Evolutionary conservation across 1,284 basidiomycete genomes (phyloP).

Genomic region (Trichosporon sp.): DNA sequence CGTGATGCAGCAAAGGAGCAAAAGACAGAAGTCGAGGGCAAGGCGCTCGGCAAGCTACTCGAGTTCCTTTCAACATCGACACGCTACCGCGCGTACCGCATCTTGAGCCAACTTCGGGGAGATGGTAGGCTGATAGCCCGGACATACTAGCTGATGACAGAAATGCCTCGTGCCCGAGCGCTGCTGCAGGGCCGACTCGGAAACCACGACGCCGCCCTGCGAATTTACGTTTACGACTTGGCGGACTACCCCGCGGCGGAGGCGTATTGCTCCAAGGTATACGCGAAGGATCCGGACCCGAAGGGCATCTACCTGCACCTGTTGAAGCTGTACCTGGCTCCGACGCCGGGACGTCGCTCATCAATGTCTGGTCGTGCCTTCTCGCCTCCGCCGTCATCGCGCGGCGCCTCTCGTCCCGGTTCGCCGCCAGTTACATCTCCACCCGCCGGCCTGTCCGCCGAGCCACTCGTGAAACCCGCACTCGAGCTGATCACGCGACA

Average conservation of each 20-base stretch:
- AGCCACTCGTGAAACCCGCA: constrained; percentile 69
- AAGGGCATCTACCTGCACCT: constrained; percentile 77
- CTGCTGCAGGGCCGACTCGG: constrained; percentile 85
- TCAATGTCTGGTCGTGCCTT: not conserved
- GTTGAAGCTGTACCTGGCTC: constrained; percentile 79
- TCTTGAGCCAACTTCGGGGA: constrained; percentile 73
- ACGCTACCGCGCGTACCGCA: constrained; percentile 73
- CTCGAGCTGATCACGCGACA: constrained; percentile 81
- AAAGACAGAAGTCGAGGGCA: constrained; percentile 64
- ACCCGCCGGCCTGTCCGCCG: constrained; percentile 1
- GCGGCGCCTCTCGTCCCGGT: constrained; percentile 19
- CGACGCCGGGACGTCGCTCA: constrained; percentile 13
- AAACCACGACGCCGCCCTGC: constrained; percentile 87
- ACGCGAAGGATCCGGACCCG: constrained; percentile 64
- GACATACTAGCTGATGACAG: constrained; percentile 53
- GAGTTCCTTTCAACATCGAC: constrained; percentile 73
- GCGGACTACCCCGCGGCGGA: constrained; percentile 83
- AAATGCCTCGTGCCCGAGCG: constrained; percentile 83
- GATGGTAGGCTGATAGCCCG: constrained; percentile 62
- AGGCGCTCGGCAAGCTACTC: constrained; percentile 61
- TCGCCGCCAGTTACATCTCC: constrained; percentile 25
- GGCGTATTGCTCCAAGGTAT: constrained; percentile 85
- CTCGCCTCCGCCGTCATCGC: not conserved
- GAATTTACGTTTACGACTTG: constrained; percentile 86
- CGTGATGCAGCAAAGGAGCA: constrained; percentile 36